phyloP scores from a whole-genome alignment of 2,329 filamentous ascomycete species.

The Metarhizium robertsii region DNA sequence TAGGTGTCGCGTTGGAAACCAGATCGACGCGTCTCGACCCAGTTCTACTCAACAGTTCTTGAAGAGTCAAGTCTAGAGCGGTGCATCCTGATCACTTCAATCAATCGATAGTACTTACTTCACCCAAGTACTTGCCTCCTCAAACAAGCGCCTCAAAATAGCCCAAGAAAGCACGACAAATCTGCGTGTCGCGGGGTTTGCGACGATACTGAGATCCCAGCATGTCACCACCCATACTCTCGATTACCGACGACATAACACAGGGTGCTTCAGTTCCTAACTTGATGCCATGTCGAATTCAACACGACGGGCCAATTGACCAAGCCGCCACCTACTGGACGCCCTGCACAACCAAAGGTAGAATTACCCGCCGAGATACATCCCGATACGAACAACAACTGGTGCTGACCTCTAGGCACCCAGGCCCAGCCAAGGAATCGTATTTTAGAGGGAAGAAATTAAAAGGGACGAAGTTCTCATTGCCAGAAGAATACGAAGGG shows the following conservation, averaged over 20 bases:
- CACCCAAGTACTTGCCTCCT: too few species aligned
- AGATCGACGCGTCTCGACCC: too few species aligned
- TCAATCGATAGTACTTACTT: too few species aligned
- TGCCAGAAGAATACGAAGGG: conserved; percentile 66
- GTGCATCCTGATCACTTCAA: too few species aligned
- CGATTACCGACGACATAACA: conserved; percentile 20
- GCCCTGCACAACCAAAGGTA: conserved; percentile 40
- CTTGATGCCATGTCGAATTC: conserved; percentile 70
- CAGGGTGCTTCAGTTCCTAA: conserved; percentile 47
- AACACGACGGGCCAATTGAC: conserved; percentile 66
- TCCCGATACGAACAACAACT: neutral
- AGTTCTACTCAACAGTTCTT: too few species aligned
- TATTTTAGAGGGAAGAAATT: conserved; percentile 79
- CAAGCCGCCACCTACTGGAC: conserved; percentile 61
- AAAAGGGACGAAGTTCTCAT: conserved; percentile 51
- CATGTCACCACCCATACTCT: conserved; percentile 36
- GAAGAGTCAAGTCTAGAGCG: too few species aligned
- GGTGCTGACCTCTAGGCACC: conserved; percentile 28
- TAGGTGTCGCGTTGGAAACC: too few species aligned
- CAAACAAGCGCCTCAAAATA: neutral
- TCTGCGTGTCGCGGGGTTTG: neutral
- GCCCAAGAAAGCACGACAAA: neutral
- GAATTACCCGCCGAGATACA: conserved; percentile 11
- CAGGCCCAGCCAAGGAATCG: conserved; percentile 42
- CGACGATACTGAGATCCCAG: neutral